phyloP scores from a whole-genome alignment of 441 rosid species.

The Eutrema salsugineum region DNA sequence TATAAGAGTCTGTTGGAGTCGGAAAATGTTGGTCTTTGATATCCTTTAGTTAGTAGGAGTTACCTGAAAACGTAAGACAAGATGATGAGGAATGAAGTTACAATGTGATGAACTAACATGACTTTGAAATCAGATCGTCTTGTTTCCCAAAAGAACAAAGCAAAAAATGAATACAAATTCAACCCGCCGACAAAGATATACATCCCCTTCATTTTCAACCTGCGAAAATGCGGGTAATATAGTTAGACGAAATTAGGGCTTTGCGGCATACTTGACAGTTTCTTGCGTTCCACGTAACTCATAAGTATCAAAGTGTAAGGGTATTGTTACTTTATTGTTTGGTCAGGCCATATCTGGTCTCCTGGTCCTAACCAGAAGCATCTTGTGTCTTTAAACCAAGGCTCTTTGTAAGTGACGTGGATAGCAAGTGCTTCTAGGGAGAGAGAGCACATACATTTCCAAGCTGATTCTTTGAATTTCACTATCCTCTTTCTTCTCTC shows the following conservation, averaged over 20 bases:
- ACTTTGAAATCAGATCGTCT: conserved; percentile 57
- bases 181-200: conserved; percentile 53
- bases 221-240: conserved; percentile 1
- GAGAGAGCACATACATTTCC: conserved; percentile 70
- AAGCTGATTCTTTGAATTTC: conserved; percentile 86
- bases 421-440: conserved; percentile 62
- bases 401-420: conserved; percentile 58
- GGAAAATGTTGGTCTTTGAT: neutral
- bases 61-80: conserved; percentile 57
- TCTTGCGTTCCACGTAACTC: neutral
- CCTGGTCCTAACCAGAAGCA: conserved; percentile 81
- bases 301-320: neutral
- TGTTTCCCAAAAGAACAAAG: conserved; percentile 66
- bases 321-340: conserved; percentile 53
- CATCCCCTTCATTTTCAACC: conserved; percentile 54
- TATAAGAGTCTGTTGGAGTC: neutral
- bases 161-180: conserved; percentile 47
- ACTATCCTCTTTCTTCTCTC: conserved; percentile 46
- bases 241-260: conserved; percentile 7
- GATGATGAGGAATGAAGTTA: conserved; percentile 39
- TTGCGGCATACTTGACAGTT: neutral
- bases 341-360: conserved; percentile 80
- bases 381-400: conserved; percentile 73
- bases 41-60: neutral
- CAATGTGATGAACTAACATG: conserved; percentile 56